phyloP scores from a whole-genome alignment of 352 stramenopile species.

The Pythium dissimile region DNA sequence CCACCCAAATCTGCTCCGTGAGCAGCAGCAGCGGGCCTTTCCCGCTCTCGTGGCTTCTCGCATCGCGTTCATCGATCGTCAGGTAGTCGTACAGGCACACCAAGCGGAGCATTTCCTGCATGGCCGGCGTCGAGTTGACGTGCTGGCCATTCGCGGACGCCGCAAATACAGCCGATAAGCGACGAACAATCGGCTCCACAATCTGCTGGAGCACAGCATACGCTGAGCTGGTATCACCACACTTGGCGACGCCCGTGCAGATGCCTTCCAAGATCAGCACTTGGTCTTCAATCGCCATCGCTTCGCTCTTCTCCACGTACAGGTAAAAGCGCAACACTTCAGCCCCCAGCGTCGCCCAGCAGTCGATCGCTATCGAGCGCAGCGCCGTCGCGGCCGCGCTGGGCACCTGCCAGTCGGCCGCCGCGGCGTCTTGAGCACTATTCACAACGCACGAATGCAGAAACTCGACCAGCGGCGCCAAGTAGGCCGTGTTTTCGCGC shows the following conservation, averaged over 20 bases:
- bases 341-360: conserved; percentile 58
- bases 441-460: conserved; percentile 68
- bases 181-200: conserved; percentile 57
- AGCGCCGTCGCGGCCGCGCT: conserved; percentile 69
- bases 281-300: conserved; percentile 77
- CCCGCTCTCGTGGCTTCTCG: not conserved
- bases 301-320: conserved; percentile 62
- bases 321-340: conserved; percentile 78
- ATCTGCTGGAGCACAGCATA: conserved; percentile 60
- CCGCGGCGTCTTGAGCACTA: conserved; percentile 40
- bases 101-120: conserved; percentile 72
- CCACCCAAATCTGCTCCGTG: conserved; percentile 74
- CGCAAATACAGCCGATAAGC: conserved; percentile 42
- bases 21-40: conserved; percentile 59
- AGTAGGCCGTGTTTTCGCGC: conserved; percentile 34
- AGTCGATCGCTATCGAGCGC: conserved; percentile 72
- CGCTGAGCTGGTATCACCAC: conserved; percentile 39
- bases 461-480: conserved; percentile 61
- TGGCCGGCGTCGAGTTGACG: conserved; percentile 34
- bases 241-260: conserved; percentile 51
- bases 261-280: conserved; percentile 83
- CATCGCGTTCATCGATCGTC: conserved; percentile 20
- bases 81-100: conserved; percentile 85
- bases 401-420: conserved; percentile 71
- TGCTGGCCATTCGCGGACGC: conserved; percentile 29